phyloP scores from a whole-genome alignment of 441 rosid genomes.

The Iberis amara region DNA sequence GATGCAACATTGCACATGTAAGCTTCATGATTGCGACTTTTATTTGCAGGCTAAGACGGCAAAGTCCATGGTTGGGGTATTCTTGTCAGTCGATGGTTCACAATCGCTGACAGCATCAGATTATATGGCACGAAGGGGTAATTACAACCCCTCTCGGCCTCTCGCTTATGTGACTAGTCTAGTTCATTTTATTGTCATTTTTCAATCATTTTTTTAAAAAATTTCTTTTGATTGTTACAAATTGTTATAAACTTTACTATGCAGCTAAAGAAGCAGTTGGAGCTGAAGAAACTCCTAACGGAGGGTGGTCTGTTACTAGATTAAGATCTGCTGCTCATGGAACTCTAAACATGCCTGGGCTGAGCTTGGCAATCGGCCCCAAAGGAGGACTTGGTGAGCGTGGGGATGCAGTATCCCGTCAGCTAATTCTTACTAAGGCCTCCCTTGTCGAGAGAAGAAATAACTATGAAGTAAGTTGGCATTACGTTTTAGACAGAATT shows the following conservation, averaged over 20 bases:
- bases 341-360: conserved; percentile 75
- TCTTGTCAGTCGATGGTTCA: conserved; percentile 68
- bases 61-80: conserved; percentile 77
- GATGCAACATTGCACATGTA: conserved; percentile 3
- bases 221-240: conserved; percentile 9
- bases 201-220: neutral
- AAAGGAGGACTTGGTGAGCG: conserved; percentile 97
- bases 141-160: conserved; percentile 16
- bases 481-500: conserved; percentile 16
- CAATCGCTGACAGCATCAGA: conserved; percentile 60
- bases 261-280: conserved; percentile 95
- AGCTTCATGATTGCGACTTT: conserved; percentile 20
- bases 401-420: conserved; percentile 90
- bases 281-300: conserved; percentile 86
- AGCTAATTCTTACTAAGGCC: conserved; percentile 81
- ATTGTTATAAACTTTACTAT: conserved; percentile 21
- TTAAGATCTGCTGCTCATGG: conserved; percentile 98
- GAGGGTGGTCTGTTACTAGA: conserved; percentile 92
- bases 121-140: conserved; percentile 82
- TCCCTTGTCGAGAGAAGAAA: conserved; percentile 95
- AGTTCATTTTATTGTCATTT: conserved; percentile 3
- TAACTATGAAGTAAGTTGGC: conserved; percentile 97
- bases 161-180: conserved; percentile 13
- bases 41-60: conserved; percentile 83
- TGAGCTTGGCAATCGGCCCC: conserved; percentile 79